These are phyloP conservation scores for Metarhizium album DNA, from an alignment of 2,329 filamentous ascomycete species.

Conservation along the genomic window DNA sequence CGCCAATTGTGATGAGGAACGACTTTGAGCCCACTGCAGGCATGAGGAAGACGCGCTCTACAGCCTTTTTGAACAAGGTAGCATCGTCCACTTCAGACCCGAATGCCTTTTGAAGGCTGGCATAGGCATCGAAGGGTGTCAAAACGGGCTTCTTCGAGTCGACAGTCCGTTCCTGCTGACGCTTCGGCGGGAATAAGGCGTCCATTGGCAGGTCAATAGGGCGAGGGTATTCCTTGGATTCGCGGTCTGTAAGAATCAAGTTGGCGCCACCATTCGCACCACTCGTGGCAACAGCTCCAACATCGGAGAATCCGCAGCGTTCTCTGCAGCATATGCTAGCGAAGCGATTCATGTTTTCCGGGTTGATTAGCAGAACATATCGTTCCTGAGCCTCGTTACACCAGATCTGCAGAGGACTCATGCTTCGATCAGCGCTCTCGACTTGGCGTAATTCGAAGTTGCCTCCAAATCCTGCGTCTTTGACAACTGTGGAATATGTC, in stretches of 20 bases:
- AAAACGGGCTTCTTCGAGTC: constrained; percentile 57
- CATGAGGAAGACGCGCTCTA: constrained; percentile 70
- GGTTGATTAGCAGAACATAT: constrained; percentile 84
- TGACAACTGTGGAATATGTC: constrained; percentile 44
- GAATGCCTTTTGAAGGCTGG: constrained; percentile 55
- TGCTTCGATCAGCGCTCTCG: constrained; percentile 77
- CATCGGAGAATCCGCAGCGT: constrained; percentile 84
- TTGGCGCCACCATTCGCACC: constrained; percentile 54
- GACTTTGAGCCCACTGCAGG: constrained; percentile 93
- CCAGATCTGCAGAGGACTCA: constrained; percentile 97
- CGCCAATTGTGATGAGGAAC: constrained; percentile 94
- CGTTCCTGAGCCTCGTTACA: constrained; percentile 95
- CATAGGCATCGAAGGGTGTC: constrained; percentile 57
- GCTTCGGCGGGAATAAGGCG: constrained; percentile 76
- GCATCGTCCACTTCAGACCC: constrained; percentile 40
- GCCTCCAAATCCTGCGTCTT: constrained; percentile 84
- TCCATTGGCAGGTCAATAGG: constrained; percentile 87
- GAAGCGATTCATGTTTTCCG: constrained; percentile 69
- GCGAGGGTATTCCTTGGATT: constrained; percentile 61
- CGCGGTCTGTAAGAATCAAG: constrained; percentile 71
- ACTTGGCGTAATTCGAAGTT: constrained; percentile 91
- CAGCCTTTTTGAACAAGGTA: constrained; percentile 51
- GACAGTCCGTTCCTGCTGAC: constrained; percentile 69
- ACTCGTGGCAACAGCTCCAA: constrained; percentile 62
- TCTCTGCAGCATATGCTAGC: constrained; percentile 63